Conservation (phyloP, 495 filamentous ascomycete genomes). For the Penicillium herquei region DNA sequence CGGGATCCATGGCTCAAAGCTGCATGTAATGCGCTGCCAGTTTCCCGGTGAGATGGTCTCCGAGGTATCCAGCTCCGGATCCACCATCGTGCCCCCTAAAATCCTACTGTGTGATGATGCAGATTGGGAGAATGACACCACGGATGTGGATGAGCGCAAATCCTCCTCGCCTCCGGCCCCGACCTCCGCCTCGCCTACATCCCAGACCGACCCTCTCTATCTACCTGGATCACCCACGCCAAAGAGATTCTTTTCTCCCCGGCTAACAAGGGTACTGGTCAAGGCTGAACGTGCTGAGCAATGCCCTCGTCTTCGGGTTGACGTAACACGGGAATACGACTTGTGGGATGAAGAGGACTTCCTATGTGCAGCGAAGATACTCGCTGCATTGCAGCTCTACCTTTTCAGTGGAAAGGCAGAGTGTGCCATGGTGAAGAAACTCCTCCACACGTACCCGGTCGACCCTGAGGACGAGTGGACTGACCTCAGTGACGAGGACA, state of each 20-base stretch:
- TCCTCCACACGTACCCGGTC: conserved; percentile 22
- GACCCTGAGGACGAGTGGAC: conserved; percentile 2
- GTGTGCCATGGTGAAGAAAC: conserved; percentile 25
- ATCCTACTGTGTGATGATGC: neutral
- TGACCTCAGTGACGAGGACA: too few species aligned
- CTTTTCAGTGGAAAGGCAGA: conserved; percentile 29
- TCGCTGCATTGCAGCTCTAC: conserved; percentile 26
- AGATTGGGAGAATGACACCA: neutral
- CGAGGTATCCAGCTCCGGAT: too few species aligned
- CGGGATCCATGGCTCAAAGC: conserved; percentile 29
- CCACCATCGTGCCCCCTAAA: too few species aligned
- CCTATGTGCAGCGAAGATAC: conserved; percentile 8
- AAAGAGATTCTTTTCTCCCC: neutral
- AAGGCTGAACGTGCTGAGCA: too few species aligned
- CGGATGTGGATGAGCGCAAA: too few species aligned
- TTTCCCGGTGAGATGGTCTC: conserved; percentile 32
- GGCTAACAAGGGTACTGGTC: too few species aligned
- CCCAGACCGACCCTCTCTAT: too few species aligned
- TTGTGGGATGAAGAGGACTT: conserved; percentile 28
- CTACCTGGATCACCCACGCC: too few species aligned
- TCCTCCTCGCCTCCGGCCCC: too few species aligned
- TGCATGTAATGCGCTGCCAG: conserved; percentile 29
- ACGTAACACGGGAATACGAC: conserved; percentile 28
- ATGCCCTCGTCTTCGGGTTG: neutral
- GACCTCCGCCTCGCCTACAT: too few species aligned